Conservation (phyloP, 225 moss, liverwort and hornwort genomes). For the Anthoceros angustus region DNA sequence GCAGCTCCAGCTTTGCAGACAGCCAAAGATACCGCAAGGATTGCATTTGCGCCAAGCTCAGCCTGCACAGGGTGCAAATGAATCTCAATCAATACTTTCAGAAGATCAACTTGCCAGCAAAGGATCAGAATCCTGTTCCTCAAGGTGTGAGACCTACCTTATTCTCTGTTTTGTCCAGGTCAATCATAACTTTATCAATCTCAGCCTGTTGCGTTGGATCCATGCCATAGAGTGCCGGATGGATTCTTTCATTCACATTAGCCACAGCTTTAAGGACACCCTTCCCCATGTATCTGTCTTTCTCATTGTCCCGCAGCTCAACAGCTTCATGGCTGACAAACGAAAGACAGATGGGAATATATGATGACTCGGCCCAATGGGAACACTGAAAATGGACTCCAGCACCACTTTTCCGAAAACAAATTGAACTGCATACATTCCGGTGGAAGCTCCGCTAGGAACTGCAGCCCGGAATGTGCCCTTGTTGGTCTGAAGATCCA, state of each 20-base stretch:
- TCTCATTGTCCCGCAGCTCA: conserved; percentile 89
- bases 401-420: background rate
- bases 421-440: conserved; percentile 21
- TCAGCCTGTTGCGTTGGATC: conserved; percentile 84
- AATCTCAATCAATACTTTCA: background rate
- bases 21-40: conserved; percentile 2
- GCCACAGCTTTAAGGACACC: conserved; percentile 88
- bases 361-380: background rate
- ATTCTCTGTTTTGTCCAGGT: conserved; percentile 94
- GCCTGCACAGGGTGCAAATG: background rate
- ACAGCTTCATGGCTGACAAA: conserved; percentile 76
- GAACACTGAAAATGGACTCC: background rate
- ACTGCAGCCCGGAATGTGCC: conserved; percentile 36
- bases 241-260: conserved; percentile 86
- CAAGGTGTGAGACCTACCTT: conserved; percentile 33
- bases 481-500: conserved; percentile 34
- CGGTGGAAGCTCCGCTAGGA: conserved; percentile 40
- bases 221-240: conserved; percentile 64
- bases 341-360: background rate
- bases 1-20: conserved; percentile 3
- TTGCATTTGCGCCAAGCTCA: conserved; percentile 2
- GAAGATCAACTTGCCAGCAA: background rate
- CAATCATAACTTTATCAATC: conserved; percentile 78
- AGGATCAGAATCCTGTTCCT: background rate
- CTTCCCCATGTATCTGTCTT: conserved; percentile 67